Conservation (phyloP, 2,329 filamentous ascomycete genomes). For the Acephala macrosclerotiorum region DNA sequence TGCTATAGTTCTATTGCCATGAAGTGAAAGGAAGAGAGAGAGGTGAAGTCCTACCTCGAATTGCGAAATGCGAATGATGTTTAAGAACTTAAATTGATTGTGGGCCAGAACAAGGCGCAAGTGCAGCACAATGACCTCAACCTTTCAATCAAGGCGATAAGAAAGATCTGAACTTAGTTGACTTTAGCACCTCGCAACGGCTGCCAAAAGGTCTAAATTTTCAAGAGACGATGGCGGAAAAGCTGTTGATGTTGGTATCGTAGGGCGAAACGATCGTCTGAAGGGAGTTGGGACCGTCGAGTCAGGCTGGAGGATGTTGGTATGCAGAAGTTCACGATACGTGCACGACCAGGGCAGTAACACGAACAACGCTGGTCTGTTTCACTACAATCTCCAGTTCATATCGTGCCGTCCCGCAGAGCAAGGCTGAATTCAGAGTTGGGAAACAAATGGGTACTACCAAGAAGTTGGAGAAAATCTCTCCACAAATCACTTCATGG, state of each 20-base stretch:
- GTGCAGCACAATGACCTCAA: slow-evolving; percentile 8
- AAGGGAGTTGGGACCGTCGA: not conserved
- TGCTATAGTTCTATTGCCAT: not conserved
- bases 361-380: not conserved
- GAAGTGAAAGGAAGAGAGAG: not conserved
- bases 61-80: slow-evolving; percentile 8
- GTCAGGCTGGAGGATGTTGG: not conserved
- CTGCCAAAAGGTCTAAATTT: not conserved
- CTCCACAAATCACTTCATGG: slow-evolving; percentile 6
- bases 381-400: not conserved
- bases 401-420: not conserved
- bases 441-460: not conserved
- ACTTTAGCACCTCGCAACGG: slow-evolving; percentile 4
- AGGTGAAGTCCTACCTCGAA: slow-evolving; percentile 7
- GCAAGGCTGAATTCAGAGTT: not conserved
- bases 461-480: not conserved
- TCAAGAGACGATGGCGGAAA: not conserved
- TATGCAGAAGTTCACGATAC: slow-evolving; percentile 4
- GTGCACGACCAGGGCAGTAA: not conserved
- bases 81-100: slow-evolving; percentile 4
- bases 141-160: not conserved
- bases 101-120: slow-evolving; percentile 2
- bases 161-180: slow-evolving; percentile 7
- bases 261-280: not conserved
- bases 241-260: not conserved